A percentile compares a stretch with the other conserved stretches of the same genome.
Evolutionary conservation across 352 stramenopile genomes (phyloP).

Genomic region (Phytophthora tentaculata): DNA sequence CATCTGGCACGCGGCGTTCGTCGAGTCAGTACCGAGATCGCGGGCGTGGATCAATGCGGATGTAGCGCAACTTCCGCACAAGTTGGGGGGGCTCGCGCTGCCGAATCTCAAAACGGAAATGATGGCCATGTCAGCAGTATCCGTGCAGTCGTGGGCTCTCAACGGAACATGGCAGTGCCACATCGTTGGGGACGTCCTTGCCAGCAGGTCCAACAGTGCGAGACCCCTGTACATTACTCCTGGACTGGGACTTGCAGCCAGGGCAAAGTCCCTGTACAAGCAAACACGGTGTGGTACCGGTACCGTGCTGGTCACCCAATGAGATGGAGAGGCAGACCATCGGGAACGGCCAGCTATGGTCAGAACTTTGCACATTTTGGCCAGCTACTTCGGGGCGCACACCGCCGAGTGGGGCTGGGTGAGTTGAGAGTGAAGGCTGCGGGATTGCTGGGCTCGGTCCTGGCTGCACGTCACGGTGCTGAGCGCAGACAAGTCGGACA

Average conservation of each 20-base stretch:
- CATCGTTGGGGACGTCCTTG: not conserved
- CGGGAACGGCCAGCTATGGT: too few species aligned
- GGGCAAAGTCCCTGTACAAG: too few species aligned
- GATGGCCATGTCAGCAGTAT: not conserved
- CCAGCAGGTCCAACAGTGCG: too few species aligned
- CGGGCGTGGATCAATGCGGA: slow-evolving; percentile 8
- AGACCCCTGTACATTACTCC: too few species aligned
- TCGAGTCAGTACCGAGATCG: not conserved
- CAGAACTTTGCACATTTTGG: too few species aligned
- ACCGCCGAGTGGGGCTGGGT: not conserved
- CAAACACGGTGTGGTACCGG: too few species aligned
- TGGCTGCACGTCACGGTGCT: not conserved
- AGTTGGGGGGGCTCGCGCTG: not conserved
- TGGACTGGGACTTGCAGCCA: too few species aligned
- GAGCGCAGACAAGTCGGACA: not conserved
- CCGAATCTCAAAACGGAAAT: not conserved
- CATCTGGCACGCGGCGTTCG: not conserved
- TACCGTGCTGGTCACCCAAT: too few species aligned
- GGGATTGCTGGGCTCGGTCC: not conserved
- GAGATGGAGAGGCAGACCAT: too few species aligned
- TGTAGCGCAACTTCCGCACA: not conserved
- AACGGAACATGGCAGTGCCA: not conserved
- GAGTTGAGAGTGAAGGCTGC: not conserved
- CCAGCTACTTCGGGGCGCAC: too few species aligned
- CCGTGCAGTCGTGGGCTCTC: not conserved